A percentile compares a stretch with the other conserved stretches of the same genome.
Evolutionary conservation across 108 stramenopile genomes (phyloP).

Genomic region (Mayamaea pseudoterrestris): DNA sequence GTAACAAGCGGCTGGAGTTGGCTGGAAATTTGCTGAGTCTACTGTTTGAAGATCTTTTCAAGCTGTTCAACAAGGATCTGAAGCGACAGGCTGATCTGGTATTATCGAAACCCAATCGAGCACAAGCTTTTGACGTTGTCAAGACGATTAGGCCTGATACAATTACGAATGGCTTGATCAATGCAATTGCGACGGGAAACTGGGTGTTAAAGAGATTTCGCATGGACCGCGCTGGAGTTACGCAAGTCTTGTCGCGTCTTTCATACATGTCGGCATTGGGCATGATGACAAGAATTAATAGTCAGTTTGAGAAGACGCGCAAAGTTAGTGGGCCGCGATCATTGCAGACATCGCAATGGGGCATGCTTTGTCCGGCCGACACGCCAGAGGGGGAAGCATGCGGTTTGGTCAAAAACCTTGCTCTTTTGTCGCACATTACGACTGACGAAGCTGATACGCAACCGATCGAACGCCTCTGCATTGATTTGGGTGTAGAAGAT

Average conservation of each 20-base stretch:
- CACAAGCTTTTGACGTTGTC: conserved; percentile 91
- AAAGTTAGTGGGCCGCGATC: conserved; percentile 96
- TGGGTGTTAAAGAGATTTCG: conserved; percentile 97
- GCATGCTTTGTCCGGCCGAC: conserved; percentile 95
- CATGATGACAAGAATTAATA: conserved; percentile 97
- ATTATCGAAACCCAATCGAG: conserved; percentile 88
- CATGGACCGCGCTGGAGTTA: conserved; percentile 98
- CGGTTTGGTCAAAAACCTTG: conserved; percentile 94
- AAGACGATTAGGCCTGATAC: conserved; percentile 84
- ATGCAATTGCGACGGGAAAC: conserved; percentile 95
- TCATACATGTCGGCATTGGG: conserved; percentile 92
- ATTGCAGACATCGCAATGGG: conserved; percentile 97
- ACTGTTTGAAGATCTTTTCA: conserved; percentile 97
- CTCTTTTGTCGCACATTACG: conserved; percentile 92
- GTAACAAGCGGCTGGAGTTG: conserved; percentile 95
- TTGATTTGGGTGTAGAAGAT: conserved; percentile 95
- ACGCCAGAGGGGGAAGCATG: conserved; percentile 97
- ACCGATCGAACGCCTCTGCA: conserved; percentile 81
- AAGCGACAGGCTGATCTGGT: conserved; percentile 91
- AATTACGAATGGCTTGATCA: conserved; percentile 93
- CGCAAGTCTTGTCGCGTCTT: conserved; percentile 88
- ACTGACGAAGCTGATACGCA: conserved; percentile 83
- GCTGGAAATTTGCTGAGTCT: conserved; percentile 92
- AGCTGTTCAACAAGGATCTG: conserved; percentile 91
- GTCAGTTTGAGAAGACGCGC: conserved; percentile 95